A percentile compares a stretch with the other conserved stretches of the same genome.
phyloP scores from a whole-genome alignment of 1,284 basidiomycete genomes.

The Lentinula novae-zelandiae region DNA sequence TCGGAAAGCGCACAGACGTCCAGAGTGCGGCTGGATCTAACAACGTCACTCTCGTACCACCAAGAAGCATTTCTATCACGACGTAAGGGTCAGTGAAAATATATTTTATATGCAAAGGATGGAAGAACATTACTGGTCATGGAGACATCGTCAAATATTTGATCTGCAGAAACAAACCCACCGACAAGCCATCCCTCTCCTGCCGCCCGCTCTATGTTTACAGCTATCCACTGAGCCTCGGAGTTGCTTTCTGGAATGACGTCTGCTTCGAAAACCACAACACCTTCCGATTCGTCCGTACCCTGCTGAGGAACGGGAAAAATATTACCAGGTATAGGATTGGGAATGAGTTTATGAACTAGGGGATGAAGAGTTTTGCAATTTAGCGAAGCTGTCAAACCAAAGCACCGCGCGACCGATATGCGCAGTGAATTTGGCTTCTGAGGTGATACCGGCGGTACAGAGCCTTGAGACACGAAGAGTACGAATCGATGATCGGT shows the following conservation, averaged over 20 bases:
- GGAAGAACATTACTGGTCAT: conserved; percentile 41
- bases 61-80: conserved; percentile 36
- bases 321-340: conserved; percentile 41
- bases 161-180: conserved; percentile 36
- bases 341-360: conserved; percentile 58
- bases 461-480: conserved; percentile 56
- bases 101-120: conserved; percentile 21
- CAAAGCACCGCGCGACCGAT: conserved; percentile 41
- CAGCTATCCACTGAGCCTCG: conserved; percentile 41
- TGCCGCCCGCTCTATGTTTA: conserved; percentile 49
- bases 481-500: conserved; percentile 37
- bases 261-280: conserved; percentile 57
- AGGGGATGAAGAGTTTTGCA: conserved; percentile 44
- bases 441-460: conserved; percentile 48
- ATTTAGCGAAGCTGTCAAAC: conserved; percentile 15
- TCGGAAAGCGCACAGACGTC: conserved; percentile 39
- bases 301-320: conserved; percentile 70
- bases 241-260: conserved; percentile 24
- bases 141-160: conserved; percentile 29
- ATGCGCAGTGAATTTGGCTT: conserved; percentile 37
- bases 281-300: conserved; percentile 68
- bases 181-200: conserved; percentile 63
- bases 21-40: conserved; percentile 27
- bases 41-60: conserved; percentile 27
- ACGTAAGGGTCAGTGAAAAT: conserved; percentile 7